Percentiles rank a stretch among this genome's conserved stretches.
phyloP scores from a whole-genome alignment of 2,329 filamentous ascomycete genomes.

The Pestalotiopsis sp. region DNA sequence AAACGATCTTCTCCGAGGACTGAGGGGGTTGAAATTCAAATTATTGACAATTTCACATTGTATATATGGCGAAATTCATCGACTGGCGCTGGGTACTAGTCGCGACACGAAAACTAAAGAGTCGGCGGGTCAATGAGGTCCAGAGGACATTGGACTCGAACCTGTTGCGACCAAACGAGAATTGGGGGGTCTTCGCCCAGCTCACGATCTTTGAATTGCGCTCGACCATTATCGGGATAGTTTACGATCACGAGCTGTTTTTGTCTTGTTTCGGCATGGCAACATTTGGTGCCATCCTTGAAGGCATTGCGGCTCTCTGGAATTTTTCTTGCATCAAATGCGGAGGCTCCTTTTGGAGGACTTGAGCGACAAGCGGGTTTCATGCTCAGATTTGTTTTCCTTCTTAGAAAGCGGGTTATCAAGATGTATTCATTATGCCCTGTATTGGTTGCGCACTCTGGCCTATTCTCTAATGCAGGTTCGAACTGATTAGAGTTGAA shows the following conservation, averaged over 20 bases:
- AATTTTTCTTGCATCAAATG: constrained; percentile 10
- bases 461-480: neutral
- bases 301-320: constrained; percentile 25
- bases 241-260: constrained; percentile 18
- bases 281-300: constrained; percentile 35
- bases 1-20: constrained; percentile 71
- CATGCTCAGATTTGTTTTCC: constrained; percentile 4
- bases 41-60: constrained; percentile 17
- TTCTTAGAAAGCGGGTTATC: constrained; percentile 11
- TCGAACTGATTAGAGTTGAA: neutral
- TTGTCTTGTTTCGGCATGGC: constrained; percentile 26
- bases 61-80: constrained; percentile 24
- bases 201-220: constrained; percentile 23
- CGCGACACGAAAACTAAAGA: neutral
- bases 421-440: neutral
- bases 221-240: constrained; percentile 24
- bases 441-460: constrained; percentile 9
- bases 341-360: neutral
- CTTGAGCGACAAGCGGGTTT: neutral
- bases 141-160: neutral
- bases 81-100: neutral
- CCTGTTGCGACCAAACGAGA: neutral
- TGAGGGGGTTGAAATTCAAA: neutral
- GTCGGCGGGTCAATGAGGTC: neutral
- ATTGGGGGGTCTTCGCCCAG: neutral